Evolutionary conservation across 2,329 filamentous ascomycete species (phyloP).

Genomic region (Colletotrichum euphorbiae): DNA sequence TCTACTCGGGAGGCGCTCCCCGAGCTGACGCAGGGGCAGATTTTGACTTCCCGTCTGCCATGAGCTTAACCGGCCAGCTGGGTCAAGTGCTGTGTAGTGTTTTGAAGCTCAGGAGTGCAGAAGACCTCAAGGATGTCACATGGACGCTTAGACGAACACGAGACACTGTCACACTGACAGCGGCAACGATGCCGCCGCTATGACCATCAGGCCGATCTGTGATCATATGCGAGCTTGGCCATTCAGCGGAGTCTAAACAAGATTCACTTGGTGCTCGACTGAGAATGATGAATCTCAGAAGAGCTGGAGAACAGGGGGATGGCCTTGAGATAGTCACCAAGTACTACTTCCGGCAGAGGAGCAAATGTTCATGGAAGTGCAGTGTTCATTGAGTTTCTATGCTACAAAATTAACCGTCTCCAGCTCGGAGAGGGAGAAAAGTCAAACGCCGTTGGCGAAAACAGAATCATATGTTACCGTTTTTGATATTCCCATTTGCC

Average conservation of each 20-base stretch:
- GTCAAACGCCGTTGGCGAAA: background rate
- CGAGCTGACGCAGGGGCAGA: background rate
- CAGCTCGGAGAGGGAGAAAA: background rate
- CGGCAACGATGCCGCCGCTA: background rate
- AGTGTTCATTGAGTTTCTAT: background rate
- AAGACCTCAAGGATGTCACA: too few relatives aligned
- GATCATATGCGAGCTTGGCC: too few relatives aligned
- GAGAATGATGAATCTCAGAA: too few relatives aligned
- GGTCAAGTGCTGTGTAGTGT: background rate
- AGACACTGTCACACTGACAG: background rate
- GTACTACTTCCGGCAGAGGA: too few relatives aligned
- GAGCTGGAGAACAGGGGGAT: too few relatives aligned
- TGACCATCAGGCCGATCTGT: background rate
- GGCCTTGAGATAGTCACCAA: too few relatives aligned
- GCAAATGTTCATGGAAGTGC: too few relatives aligned
- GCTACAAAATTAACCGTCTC: conserved; percentile 15
- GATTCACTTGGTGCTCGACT: too few relatives aligned
- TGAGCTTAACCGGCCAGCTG: background rate
- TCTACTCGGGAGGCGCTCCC: conserved; percentile 1
- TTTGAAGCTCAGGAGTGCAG: background rate
- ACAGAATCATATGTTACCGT: background rate
- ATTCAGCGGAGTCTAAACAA: background rate
- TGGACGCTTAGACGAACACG: background rate
- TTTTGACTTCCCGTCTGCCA: background rate
- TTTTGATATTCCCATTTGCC: conserved; percentile 13